Evolutionary conservation across 805 yeast genomes (phyloP), one percentile per base, ranked within the genome.

Genomic region (Cyberlindnera xylosilytica): DNA sequence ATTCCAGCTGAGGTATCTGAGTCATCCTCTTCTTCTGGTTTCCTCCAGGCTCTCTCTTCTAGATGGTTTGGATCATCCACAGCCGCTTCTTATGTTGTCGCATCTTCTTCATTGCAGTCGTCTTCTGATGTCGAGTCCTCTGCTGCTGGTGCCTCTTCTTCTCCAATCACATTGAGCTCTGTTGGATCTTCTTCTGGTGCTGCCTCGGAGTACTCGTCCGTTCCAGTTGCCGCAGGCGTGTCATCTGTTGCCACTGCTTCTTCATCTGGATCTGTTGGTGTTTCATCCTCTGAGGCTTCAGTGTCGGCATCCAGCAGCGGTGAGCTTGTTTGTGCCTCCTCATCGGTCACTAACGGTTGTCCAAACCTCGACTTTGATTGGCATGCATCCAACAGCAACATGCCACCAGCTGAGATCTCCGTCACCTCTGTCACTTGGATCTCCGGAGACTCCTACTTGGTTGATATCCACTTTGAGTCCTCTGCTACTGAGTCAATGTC

Each of bases 341-440:
- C 34, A 10, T 17, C 37, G 4, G 37, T 46, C 24, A 16, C 28
- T 7, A 41, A 38, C 20, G 44, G 28, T 8, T 50, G 54, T 37
- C n/a, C 45, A n/a, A 17, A 19, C n/a, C 19, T 48, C n/a, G 44
- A 48, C 39, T 48, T 48, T 43, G 37, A 39, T 10, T 48, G 18
- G 26, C 52, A 50, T 31, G 39, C 44, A 1, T 2, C 23, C 6
- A 44, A 42, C 16, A 16, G 44, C n/a, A 47, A 44, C 33, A 36
- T 40, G 37, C 54, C 54, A 7, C 31, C 22, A 20, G 53, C 50
- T 28, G 35, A 28, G 9, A 45, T 51, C 22, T 20, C 42, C 1
- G 29, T 51, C 31, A 30, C 47, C 8, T 18, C 30, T 12, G 57
- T 50, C 10, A 29, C 28, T 0, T 50, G 50, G 51, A 16, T 33